Percentiles rank a stretch among this genome's conserved stretches.
phyloP scores from a whole-genome alignment of 108 stramenopile species.

The Nitzschia sp. region DNA sequence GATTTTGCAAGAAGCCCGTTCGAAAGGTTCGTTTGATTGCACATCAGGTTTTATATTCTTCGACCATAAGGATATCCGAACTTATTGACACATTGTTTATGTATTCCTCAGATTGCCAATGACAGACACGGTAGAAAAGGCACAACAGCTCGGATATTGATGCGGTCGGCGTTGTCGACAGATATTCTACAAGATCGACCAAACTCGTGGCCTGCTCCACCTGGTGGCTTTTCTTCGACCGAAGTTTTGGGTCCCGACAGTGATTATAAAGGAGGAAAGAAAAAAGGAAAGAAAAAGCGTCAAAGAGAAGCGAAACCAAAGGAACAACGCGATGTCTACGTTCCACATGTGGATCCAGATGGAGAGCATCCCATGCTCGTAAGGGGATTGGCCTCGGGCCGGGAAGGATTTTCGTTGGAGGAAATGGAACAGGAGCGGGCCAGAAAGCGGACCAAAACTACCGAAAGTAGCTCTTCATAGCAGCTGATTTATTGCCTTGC shows the following conservation, averaged over 20 bases:
- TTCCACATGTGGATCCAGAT: background rate
- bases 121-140: conserved; percentile 73
- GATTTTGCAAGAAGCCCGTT: conserved; percentile 70
- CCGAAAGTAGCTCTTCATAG: background rate
- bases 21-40: conserved; percentile 51
- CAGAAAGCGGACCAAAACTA: conserved; percentile 31
- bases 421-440: conserved; percentile 67
- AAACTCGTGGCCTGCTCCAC: conserved; percentile 75
- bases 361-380: conserved; percentile 17
- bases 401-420: conserved; percentile 68
- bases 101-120: conserved; percentile 53
- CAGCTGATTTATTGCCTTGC: too few species aligned
- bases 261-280: conserved; percentile 44
- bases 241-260: conserved; percentile 68
- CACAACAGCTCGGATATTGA: conserved; percentile 64
- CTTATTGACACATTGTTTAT: too few species aligned
- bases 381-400: conserved; percentile 40
- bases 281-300: conserved; percentile 15
- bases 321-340: background rate
- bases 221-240: conserved; percentile 72
- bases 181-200: conserved; percentile 79
- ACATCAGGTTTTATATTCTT: background rate
- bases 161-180: conserved; percentile 65
- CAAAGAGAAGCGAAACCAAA: conserved; percentile 9
- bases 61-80: too few species aligned